A percentile compares a stretch with the other conserved stretches of the same genome.
Conservation (phyloP, 257 asterid species). For the Ajuga chamaepitys region DNA sequence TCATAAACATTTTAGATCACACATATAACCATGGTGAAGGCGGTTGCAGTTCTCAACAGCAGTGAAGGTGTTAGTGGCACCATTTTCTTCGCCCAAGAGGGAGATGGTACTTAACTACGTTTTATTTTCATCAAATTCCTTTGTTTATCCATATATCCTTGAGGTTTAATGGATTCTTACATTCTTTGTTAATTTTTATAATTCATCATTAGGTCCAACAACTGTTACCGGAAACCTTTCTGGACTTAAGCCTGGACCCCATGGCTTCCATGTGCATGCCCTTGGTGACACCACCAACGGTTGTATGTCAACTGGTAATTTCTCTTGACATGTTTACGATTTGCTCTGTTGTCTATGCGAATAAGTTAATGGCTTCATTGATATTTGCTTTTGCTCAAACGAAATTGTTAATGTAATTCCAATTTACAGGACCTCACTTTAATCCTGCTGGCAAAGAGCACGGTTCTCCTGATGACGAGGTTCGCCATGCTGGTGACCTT, state of each 20-base stretch:
- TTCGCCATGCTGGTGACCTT: constrained; percentile 99
- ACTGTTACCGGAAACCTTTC: constrained; percentile 70
- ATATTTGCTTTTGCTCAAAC: background rate
- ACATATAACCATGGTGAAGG: constrained; percentile 77
- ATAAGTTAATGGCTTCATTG: background rate
- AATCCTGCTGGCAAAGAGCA: constrained; percentile 82
- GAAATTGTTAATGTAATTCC: background rate
- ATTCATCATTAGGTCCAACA: constrained; percentile 49
- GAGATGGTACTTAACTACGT: constrained; percentile 64
- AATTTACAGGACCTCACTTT: constrained; percentile 76
- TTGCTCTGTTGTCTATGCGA: background rate
- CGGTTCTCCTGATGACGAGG: constrained; percentile 85
- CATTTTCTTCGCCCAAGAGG: constrained; percentile 68
- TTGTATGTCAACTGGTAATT: constrained; percentile 90
- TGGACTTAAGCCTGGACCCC: constrained; percentile 87
- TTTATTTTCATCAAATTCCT: background rate
- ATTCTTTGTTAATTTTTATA: background rate
- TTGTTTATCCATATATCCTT: background rate
- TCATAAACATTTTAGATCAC: constrained; percentile 47
- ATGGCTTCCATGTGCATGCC: constrained; percentile 97
- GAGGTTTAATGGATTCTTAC: background rate
- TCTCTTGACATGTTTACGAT: background rate
- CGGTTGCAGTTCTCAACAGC: constrained; percentile 81
- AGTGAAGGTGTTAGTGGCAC: constrained; percentile 89
- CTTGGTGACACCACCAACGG: constrained; percentile 99